These are phyloP conservation scores for Leishmania braziliensis DNA, from an alignment of 208 protist genomes.

Conservation along the genomic window DNA sequence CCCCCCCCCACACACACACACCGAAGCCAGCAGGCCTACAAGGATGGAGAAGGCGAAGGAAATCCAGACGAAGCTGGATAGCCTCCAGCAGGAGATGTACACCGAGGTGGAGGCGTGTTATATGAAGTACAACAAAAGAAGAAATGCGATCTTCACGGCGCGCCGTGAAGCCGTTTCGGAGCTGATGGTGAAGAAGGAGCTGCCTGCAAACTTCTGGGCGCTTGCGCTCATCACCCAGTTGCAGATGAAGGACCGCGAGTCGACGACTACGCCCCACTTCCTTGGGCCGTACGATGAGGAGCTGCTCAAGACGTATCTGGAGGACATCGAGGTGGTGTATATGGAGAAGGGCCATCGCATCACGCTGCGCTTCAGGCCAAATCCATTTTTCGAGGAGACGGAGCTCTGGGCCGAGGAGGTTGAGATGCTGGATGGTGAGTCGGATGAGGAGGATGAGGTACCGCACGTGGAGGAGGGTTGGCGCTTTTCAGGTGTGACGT, in stretches of 20 bases:
- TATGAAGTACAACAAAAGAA: conserved; percentile 37
- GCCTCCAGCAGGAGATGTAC: conserved; percentile 67
- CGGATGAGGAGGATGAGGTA: conserved; percentile 19
- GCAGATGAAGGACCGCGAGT: conserved; percentile 35
- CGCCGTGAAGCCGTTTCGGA: conserved; percentile 41
- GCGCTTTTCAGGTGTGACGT: conserved; percentile 76
- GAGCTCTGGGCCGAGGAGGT: conserved; percentile 67
- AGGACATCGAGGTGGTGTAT: conserved; percentile 50
- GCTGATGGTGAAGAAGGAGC: conserved; percentile 45
- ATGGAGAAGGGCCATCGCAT: conserved; percentile 47
- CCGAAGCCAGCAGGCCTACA: background rate
- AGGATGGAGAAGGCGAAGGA: conserved; percentile 37
- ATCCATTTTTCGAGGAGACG: conserved; percentile 81
- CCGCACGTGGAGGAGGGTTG: conserved; percentile 38
- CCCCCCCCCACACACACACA: background rate
- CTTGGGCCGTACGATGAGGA: conserved; percentile 71
- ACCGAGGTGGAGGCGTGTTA: conserved; percentile 38
- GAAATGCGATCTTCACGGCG: conserved; percentile 48
- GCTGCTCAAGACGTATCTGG: conserved; percentile 60
- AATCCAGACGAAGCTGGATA: conserved; percentile 62
- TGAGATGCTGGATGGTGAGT: conserved; percentile 12
- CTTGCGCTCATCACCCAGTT: conserved; percentile 48
- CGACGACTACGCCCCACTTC: conserved; percentile 44
- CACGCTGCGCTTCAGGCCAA: conserved; percentile 51
- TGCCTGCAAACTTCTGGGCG: conserved; percentile 73